phyloP scores from a whole-genome alignment of 305 asterid genomes.

The Fraxinus sp. region DNA sequence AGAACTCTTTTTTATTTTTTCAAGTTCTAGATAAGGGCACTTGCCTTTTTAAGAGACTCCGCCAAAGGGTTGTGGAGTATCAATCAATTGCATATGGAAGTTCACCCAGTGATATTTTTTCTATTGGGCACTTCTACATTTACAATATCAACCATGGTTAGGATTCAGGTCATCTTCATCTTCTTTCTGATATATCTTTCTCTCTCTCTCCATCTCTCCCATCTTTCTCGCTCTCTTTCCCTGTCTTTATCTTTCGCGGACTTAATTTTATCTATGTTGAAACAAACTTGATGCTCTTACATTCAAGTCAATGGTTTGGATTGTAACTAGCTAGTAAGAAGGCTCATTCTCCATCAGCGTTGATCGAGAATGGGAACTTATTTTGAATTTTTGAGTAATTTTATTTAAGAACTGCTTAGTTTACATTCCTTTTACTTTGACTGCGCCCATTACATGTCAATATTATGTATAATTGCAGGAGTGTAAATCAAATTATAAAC shows the following conservation, averaged over 20 bases:
- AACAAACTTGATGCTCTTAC: conserved; percentile 14
- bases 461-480: background rate
- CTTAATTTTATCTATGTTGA: background rate
- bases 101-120: conserved; percentile 59
- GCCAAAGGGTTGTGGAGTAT: conserved; percentile 57
- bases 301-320: conserved; percentile 32
- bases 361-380: conserved; percentile 25
- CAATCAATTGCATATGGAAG: conserved; percentile 57
- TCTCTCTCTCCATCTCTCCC: background rate
- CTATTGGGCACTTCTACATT: conserved; percentile 62
- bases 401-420: background rate
- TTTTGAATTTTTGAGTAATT: conserved; percentile 1
- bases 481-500: background rate
- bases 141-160: conserved; percentile 82
- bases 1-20: background rate
- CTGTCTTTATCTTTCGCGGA: conserved; percentile 14
- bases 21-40: conserved; percentile 7
- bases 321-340: conserved; percentile 29
- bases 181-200: background rate
- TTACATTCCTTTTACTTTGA: background rate
- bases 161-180: conserved; percentile 64
- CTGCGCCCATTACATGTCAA: background rate
- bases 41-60: conserved; percentile 41
- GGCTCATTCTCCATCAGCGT: conserved; percentile 24
- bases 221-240: background rate